Evolutionary conservation across 352 stramenopile species (phyloP).

Genomic region (Phytophthora multivora): DNA sequence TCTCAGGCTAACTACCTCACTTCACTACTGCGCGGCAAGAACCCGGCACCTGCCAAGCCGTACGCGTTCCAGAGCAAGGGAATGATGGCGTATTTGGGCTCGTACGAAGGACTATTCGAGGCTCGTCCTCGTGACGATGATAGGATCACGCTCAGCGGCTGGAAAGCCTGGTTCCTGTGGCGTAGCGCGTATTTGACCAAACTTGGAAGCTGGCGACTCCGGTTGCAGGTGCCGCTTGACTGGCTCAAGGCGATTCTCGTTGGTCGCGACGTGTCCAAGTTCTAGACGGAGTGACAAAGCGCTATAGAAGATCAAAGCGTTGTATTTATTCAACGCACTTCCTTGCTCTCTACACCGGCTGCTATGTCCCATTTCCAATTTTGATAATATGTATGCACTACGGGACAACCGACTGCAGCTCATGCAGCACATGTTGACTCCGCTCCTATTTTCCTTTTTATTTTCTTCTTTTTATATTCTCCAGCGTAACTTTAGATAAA

Average conservation of each 20-base stretch:
- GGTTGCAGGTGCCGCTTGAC: slow-evolving; percentile 95
- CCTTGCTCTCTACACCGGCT: slow-evolving; percentile 14
- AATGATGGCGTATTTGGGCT: slow-evolving; percentile 95
- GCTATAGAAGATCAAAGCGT: background rate
- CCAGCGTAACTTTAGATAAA: no score
- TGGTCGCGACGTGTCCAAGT: slow-evolving; percentile 94
- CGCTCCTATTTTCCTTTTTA: no score
- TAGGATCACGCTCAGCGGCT: slow-evolving; percentile 77
- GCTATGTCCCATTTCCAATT: background rate
- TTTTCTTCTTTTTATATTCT: no score
- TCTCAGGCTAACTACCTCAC: slow-evolving; percentile 73
- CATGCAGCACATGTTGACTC: no score
- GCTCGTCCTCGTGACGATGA: slow-evolving; percentile 50
- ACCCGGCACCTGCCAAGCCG: slow-evolving; percentile 49
- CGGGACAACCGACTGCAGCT: no score
- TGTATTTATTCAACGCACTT: slow-evolving; percentile 8
- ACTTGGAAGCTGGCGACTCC: slow-evolving; percentile 92
- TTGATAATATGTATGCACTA: no score
- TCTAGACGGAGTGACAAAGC: slow-evolving; percentile 45
- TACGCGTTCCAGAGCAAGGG: slow-evolving; percentile 87
- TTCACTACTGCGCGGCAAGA: slow-evolving; percentile 60
- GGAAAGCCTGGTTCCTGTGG: slow-evolving; percentile 93
- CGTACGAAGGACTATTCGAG: slow-evolving; percentile 93
- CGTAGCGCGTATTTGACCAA: slow-evolving; percentile 96
- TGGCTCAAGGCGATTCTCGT: slow-evolving; percentile 98